Conservation (phyloP, 108 stramenopile genomes). For the Cyclotella atomus region DNA sequence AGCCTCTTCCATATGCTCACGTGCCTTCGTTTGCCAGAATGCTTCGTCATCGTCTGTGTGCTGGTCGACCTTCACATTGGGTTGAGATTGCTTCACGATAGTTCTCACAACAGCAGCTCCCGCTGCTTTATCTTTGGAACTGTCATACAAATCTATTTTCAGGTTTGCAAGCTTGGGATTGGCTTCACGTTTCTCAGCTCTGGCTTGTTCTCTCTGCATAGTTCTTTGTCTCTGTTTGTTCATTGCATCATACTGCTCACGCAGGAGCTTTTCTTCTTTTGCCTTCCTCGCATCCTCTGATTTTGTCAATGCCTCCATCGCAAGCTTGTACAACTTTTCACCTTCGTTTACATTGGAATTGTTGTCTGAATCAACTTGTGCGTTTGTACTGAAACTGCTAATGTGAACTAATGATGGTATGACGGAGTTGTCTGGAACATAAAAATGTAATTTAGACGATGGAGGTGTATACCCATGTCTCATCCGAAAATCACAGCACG, state of each 20-base stretch:
- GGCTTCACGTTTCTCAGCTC: not conserved
- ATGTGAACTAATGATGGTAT: too few relatives aligned
- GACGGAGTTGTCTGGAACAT: too few relatives aligned
- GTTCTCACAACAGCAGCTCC: conserved; percentile 73
- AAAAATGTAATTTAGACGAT: too few relatives aligned
- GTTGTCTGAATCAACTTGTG: too few relatives aligned
- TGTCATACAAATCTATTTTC: not conserved
- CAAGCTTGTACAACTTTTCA: conserved; percentile 50
- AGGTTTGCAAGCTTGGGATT: not conserved
- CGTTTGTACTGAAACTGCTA: too few relatives aligned
- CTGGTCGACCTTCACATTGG: conserved; percentile 22
- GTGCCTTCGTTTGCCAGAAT: conserved; percentile 42
- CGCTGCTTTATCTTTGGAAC: conserved; percentile 41
- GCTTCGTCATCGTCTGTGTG: conserved; percentile 10
- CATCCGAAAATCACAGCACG: too few relatives aligned
- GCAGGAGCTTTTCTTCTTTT: conserved; percentile 41
- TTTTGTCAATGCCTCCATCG: conserved; percentile 49
- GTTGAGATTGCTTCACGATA: conserved; percentile 64
- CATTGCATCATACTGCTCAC: conserved; percentile 65
- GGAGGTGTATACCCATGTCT: too few relatives aligned
- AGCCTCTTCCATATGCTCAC: conserved; percentile 56
- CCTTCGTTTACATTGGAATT: conserved; percentile 8
- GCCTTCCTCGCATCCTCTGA: conserved; percentile 33
- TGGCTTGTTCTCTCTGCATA: conserved; percentile 22
- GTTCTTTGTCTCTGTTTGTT: conserved; percentile 43